These are phyloP conservation scores for Pseudogymnoascus verrucosus DNA, from an alignment of 2,329 filamentous ascomycete species.

Conservation along the genomic window DNA sequence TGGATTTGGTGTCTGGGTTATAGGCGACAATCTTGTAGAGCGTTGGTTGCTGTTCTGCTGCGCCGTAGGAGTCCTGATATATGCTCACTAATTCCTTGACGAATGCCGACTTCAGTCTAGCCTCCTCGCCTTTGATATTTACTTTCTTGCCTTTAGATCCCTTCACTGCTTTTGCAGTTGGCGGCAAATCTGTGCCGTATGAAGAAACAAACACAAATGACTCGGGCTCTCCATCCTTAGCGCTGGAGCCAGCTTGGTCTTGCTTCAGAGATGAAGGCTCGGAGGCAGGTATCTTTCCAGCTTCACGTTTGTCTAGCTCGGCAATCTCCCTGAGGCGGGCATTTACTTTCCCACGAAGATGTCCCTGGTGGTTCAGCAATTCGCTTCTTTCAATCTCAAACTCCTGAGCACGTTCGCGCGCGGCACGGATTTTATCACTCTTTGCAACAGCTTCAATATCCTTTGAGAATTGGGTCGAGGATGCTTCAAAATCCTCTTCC, in stretches of 20 bases:
- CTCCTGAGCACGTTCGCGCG: conserved; percentile 18
- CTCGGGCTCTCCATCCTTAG: not conserved
- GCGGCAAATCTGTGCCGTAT: conserved; percentile 7
- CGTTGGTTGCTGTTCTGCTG: conserved; percentile 26
- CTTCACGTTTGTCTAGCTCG: conserved; percentile 7
- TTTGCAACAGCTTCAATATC: conserved; percentile 6
- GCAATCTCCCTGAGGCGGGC: conserved; percentile 16
- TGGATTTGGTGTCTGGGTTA: conserved; percentile 48
- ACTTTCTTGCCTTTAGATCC: not conserved
- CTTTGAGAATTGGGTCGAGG: not conserved
- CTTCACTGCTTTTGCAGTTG: conserved; percentile 18
- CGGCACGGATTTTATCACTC: conserved; percentile 13
- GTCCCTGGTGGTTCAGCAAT: conserved; percentile 18
- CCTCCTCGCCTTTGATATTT: conserved; percentile 4
- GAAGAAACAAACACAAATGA: conserved; percentile 6
- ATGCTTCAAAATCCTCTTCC: conserved; percentile 20
- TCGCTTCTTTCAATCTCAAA: conserved; percentile 19
- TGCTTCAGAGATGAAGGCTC: not conserved
- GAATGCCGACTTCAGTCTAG: conserved; percentile 25
- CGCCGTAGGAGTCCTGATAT: conserved; percentile 36
- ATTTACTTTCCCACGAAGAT: conserved; percentile 15
- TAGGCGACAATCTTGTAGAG: conserved; percentile 61
- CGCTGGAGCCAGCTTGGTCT: not conserved
- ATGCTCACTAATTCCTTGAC: conserved; percentile 32
- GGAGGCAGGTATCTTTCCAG: conserved; percentile 30